Evolutionary conservation across 192 early-diverging fungal species (phyloP), one percentile per base, ranked within the genome.

Genomic region (Pilaira anomala): DNA sequence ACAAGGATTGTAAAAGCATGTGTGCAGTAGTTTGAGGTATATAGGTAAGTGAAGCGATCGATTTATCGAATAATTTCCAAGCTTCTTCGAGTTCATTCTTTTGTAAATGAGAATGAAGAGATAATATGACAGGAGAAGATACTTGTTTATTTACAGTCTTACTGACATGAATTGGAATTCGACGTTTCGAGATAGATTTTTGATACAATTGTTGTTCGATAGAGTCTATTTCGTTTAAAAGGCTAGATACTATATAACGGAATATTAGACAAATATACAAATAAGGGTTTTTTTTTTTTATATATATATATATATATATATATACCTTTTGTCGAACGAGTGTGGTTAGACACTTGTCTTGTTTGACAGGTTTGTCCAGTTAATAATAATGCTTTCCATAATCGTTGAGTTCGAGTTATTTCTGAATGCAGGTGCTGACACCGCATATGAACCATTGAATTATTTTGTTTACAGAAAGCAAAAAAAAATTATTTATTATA

Each of bases 371-470:
- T 36, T 36, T 36, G 44, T 18, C 18, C 5, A 24, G 39, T 42
- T 9, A 19, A 58, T 39, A 58, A 42, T 21, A 58, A 39, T 19
- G 40, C 21, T 26, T 24, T 39, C 56, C 56, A 58, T 18, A 36
- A 33, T n/a, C 22, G 56, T 25, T 39, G 40, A 14, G 36, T 42
- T 14, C 40, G 54, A 36, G n/a, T 58, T 12, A 58, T 36, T 58
- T 42, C 33, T 42, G 56, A 58, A 58, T 58, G 56, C 56, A 58
- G 56, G 3, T 58, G 56, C 2, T 58, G 56, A 22, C 56, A 58
- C 36, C 39, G 56, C 56, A 30, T 33, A 40, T 57, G 36, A 33
- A 58, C 39, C 56, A 58, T 57, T 18, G 33, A 36, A 36, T 36
- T 36, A 36, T 36, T 36, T 36, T 36, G 1, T 36, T 9, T 36